A percentile compares a stretch with the other conserved stretches of the same genome.
Evolutionary conservation across 1,284 basidiomycete species (phyloP).

Genomic region (Apiotrichum veenhuisii): DNA sequence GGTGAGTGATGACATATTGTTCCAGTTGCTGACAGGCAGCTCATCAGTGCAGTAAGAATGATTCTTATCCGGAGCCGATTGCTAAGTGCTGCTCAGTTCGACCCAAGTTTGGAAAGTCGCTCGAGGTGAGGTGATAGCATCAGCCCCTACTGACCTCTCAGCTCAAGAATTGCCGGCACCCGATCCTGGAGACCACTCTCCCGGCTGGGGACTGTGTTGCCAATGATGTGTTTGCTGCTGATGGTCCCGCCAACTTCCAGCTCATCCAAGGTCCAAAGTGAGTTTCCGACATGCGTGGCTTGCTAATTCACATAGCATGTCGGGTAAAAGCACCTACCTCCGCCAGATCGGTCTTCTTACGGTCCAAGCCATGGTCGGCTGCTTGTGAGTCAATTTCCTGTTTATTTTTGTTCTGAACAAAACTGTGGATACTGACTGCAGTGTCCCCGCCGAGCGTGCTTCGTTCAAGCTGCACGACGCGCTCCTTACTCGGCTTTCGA

Average conservation of each 20-base stretch:
- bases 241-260: conserved; percentile 75
- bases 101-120: conserved; percentile 77
- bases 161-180: conserved; percentile 79
- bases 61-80: not conserved
- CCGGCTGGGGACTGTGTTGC: conserved; percentile 66
- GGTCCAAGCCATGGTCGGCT: conserved; percentile 82
- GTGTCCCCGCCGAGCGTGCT: conserved; percentile 82
- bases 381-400: conserved; percentile 56
- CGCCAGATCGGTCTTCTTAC: conserved; percentile 77
- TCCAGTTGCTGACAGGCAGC: conserved; percentile 2
- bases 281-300: conserved; percentile 29
- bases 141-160: conserved; percentile 6
- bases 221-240: conserved; percentile 67
- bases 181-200: conserved; percentile 72
- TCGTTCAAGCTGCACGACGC: conserved; percentile 78
- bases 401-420: too few species aligned
- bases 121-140: conserved; percentile 54
- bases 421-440: conserved; percentile 13
- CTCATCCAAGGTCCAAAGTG: conserved; percentile 85
- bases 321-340: conserved; percentile 88
- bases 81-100: conserved; percentile 57
- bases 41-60: conserved; percentile 1
- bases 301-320: conserved; percentile 61
- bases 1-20: conserved; percentile 51
- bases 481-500: conserved; percentile 79